Evolutionary conservation across 2,329 filamentous ascomycete genomes (phyloP).

Genomic region (Hypoxylon sp.): DNA sequence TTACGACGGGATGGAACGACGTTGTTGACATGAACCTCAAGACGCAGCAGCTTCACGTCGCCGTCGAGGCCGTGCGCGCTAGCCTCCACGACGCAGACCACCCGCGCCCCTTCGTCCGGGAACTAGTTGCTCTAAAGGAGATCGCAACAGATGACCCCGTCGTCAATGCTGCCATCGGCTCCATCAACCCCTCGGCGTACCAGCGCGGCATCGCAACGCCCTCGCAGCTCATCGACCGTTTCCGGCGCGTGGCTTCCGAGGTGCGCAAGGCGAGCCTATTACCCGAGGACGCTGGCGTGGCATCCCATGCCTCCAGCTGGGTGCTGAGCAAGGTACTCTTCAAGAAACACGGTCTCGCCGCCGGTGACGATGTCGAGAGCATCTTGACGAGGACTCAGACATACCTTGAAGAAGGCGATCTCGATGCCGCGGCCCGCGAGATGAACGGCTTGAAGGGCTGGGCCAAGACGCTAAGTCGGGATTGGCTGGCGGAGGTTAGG

Average conservation of each 20-base stretch:
- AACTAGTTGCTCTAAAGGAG: conserved; percentile 95
- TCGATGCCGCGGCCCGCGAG: conserved; percentile 92
- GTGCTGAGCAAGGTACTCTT: conserved; percentile 95
- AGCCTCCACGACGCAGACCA: conserved; percentile 81
- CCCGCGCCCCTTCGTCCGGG: conserved; percentile 88
- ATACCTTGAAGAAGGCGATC: conserved; percentile 90
- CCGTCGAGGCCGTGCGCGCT: conserved; percentile 91
- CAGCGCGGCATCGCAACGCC: conserved; percentile 89
- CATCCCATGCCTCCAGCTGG: conserved; percentile 91
- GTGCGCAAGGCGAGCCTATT: conserved; percentile 94
- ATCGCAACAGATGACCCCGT: conserved; percentile 87
- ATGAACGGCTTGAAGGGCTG: conserved; percentile 95
- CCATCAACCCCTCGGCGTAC: conserved; percentile 93
- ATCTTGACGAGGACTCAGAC: conserved; percentile 91
- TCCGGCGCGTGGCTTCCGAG: conserved; percentile 91
- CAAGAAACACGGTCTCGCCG: conserved; percentile 89
- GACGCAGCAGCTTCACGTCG: conserved; percentile 96
- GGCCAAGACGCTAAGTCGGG: conserved; percentile 94
- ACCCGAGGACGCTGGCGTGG: conserved; percentile 93
- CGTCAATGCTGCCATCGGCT: conserved; percentile 94
- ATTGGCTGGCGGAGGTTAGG: conserved; percentile 93
- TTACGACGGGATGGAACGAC: conserved; percentile 90
- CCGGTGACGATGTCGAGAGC: conserved; percentile 92
- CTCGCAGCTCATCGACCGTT: conserved; percentile 91
- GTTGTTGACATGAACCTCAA: conserved; percentile 92